Conservation (phyloP, 106 monocot genomes). For the Acanthochlamys bracteata region DNA sequence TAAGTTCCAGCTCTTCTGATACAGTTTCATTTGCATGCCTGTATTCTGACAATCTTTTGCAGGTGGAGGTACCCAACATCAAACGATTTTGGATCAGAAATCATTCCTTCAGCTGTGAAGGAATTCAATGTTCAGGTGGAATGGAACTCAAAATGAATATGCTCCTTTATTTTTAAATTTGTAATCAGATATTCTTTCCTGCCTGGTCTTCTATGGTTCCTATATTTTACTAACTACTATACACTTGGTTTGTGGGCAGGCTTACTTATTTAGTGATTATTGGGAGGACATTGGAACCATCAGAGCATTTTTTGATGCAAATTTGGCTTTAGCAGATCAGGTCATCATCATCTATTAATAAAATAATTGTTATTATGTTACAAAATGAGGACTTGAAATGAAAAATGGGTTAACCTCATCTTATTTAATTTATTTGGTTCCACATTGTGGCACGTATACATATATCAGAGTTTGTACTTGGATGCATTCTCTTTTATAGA, state of each 20-base stretch:
- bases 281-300: conserved; percentile 97
- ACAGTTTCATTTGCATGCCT: neutral
- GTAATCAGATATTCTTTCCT: neutral
- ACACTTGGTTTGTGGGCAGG: conserved; percentile 21
- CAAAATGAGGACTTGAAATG: too few species aligned
- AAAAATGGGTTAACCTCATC: too few species aligned
- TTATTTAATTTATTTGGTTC: too few species aligned
- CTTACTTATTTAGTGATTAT: conserved; percentile 79
- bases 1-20: conserved; percentile 7
- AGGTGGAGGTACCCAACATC: conserved; percentile 79
- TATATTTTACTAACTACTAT: neutral
- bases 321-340: conserved; percentile 84
- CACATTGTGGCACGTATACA: too few species aligned
- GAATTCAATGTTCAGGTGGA: conserved; percentile 80
- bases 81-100: conserved; percentile 94
- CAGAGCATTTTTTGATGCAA: conserved; percentile 80
- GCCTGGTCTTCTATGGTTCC: neutral
- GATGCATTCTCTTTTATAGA: too few species aligned
- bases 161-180: neutral
- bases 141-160: neutral
- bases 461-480: too few species aligned
- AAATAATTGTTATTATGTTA: too few species aligned
- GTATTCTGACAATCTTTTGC: conserved; percentile 3
- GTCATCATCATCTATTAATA: conserved; percentile 17
- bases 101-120: conserved; percentile 72